Evolutionary conservation across 2,329 filamentous ascomycete species (phyloP), one percentile per base, ranked within the genome.

Genomic region (Triangularia verruculosa): DNA sequence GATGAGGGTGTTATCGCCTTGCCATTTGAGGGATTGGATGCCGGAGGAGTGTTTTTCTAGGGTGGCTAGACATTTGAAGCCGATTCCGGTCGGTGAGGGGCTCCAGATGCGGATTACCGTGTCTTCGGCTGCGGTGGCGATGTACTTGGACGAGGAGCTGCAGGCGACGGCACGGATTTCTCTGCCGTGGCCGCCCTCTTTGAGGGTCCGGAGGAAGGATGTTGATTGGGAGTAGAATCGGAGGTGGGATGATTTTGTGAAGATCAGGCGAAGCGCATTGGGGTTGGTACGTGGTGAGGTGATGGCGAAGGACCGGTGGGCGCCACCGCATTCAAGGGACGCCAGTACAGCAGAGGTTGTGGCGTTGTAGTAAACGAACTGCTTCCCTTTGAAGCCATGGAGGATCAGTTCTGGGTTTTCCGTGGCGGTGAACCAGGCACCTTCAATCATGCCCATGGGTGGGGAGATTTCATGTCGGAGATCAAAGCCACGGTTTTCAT

Each of bases 321-420:
- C 88, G 32, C 94, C 94, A 61, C 93, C 94, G 72, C 94, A 97
- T 57, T 93, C 88, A 28, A 96, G 82, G 0, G 81, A 82, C 61
- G 89, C 84, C 15, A 94, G 75, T 70, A 94, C 89, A 62, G 86
- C 83, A 64, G 91, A 87, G 1, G 79, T 79, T 0, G 86, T 87
- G 72, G 91, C 87, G 73, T 97, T 91, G 86, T 91, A 95, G 9
- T 94, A 83, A 12, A 96, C 80, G 72, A 98, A 96, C 55, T 86
- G 81, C 66, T 87, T 92, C 72, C 90, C 87, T 61, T 86, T 87
- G 77, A 97, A 98, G 2, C 94, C 94, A 73, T 89, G 91, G 12
- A 96, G 78, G 27, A 93, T 79, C 0, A 97, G 78, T 63, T 57
- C n/a, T 32, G 53, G 5, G 3, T 28, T 12, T 3, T 57, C 27